A percentile compares a stretch with the other conserved stretches of the same genome.
Evolutionary conservation across 495 filamentous ascomycete species (phyloP).

Genomic region (Xylaria castorea): DNA sequence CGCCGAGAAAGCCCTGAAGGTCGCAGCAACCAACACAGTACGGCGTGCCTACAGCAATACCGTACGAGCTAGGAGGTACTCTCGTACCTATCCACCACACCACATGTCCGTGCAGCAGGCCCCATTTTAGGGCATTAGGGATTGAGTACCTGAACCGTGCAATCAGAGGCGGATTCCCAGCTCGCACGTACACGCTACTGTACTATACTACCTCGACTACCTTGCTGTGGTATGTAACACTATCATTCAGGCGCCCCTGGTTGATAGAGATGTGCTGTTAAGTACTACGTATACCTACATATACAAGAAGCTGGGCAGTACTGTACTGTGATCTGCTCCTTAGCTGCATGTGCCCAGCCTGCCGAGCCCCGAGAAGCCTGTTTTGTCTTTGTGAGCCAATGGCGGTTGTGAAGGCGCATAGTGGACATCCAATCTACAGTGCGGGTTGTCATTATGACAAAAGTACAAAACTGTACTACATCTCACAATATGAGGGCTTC

Average conservation of each 20-base stretch:
- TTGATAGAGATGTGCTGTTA: slow-evolving; percentile 11
- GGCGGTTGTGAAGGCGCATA: slow-evolving; percentile 11
- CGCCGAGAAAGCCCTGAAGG: neutral
- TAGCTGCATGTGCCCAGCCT: slow-evolving; percentile 24
- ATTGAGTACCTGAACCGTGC: slow-evolving; percentile 18
- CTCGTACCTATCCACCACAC: slow-evolving; percentile 12
- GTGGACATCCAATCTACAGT: slow-evolving; percentile 8
- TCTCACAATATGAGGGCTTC: neutral
- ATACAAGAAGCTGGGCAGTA: slow-evolving; percentile 3
- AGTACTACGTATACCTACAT: neutral
- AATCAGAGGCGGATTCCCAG: neutral
- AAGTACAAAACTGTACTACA: too few relatives aligned
- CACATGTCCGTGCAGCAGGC: slow-evolving; percentile 15
- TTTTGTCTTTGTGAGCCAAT: slow-evolving; percentile 28
- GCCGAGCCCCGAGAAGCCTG: slow-evolving; percentile 26
- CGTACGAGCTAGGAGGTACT: slow-evolving; percentile 3
- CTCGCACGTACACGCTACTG: slow-evolving; percentile 4
- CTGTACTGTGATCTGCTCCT: slow-evolving; percentile 20
- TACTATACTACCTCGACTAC: too few relatives aligned
- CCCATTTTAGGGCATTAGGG: slow-evolving; percentile 8
- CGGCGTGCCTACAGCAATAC: neutral
- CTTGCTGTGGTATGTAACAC: neutral
- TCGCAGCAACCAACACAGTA: slow-evolving; percentile 10
- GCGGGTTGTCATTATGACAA: slow-evolving; percentile 4
- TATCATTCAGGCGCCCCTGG: neutral